phyloP scores from a whole-genome alignment of 106 monocot genomes.

The Acorus calamus region DNA sequence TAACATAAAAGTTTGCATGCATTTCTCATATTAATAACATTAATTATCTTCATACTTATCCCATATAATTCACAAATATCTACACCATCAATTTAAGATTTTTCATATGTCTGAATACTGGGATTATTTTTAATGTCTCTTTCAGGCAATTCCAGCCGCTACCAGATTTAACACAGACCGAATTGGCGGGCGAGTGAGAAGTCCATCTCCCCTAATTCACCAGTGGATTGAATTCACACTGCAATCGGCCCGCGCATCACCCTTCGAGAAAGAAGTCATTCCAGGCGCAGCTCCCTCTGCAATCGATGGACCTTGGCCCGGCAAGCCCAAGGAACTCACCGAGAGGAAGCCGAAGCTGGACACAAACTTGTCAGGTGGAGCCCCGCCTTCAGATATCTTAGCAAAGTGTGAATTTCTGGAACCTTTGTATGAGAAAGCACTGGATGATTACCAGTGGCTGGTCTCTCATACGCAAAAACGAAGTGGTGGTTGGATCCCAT shows the following conservation, averaged over 20 bases:
- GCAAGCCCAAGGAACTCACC: conserved; percentile 1
- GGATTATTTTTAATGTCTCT: not conserved
- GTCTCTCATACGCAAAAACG: conserved; percentile 40
- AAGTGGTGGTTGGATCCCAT: conserved; percentile 16
- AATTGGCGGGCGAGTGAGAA: conserved; percentile 69
- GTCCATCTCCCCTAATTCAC: conserved; percentile 75
- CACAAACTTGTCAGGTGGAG: conserved; percentile 48
- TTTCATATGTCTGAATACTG: too few relatives aligned
- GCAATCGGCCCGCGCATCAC: conserved; percentile 48
- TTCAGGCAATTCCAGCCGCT: conserved; percentile 72
- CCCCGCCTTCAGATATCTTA: conserved; percentile 59
- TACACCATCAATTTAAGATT: too few relatives aligned
- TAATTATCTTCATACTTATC: too few relatives aligned
- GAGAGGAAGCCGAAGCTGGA: conserved; percentile 41
- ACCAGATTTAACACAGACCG: conserved; percentile 42
- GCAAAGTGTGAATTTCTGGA: conserved; percentile 69
- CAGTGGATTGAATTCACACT: conserved; percentile 97
- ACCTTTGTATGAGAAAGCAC: conserved; percentile 52
- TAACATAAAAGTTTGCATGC: too few relatives aligned
- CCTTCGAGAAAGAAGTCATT: conserved; percentile 63
- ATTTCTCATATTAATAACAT: too few relatives aligned
- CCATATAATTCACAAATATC: too few relatives aligned
- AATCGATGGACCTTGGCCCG: conserved; percentile 15
- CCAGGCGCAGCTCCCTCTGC: conserved; percentile 61
- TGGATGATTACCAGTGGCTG: conserved; percentile 64